A percentile compares a stretch with the other conserved stretches of the same genome.
Conservation (phyloP, 163 green algal species). For the Prototheca cutis region DNA sequence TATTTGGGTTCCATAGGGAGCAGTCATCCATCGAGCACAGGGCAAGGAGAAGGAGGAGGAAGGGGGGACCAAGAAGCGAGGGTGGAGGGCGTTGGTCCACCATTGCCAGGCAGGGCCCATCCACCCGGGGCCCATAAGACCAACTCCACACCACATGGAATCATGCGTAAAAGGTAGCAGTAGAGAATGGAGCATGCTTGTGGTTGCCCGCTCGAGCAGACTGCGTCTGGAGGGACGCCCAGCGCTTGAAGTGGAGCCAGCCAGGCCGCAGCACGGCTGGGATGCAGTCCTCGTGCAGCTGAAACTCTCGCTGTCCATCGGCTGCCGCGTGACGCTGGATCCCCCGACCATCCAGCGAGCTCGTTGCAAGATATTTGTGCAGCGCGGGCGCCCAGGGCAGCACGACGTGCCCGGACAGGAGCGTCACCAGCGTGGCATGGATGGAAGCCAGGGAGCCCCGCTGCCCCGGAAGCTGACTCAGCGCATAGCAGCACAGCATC, state of each 20-base stretch:
- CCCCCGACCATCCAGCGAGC: neutral
- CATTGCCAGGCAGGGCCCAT: too few species aligned
- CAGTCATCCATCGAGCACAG: too few species aligned
- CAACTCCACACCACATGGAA: too few species aligned
- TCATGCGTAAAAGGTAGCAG: neutral
- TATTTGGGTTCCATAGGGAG: too few species aligned
- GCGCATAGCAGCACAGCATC: constrained; percentile 7
- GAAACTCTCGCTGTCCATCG: neutral
- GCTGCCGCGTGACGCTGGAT: neutral
- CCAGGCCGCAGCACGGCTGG: constrained; percentile 1
- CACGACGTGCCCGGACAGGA: neutral
- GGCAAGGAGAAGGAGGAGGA: too few species aligned
- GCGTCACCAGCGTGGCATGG: neutral
- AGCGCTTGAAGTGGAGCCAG: constrained; percentile 4
- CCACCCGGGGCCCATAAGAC: too few species aligned
- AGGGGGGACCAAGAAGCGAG: too few species aligned
- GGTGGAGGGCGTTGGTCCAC: too few species aligned
- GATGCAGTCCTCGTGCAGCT: constrained; percentile 6
- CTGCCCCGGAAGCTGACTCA: neutral
- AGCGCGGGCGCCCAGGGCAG: constrained; percentile 1
- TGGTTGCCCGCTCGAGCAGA: neutral
- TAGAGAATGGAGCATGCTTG: neutral
- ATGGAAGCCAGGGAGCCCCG: neutral
- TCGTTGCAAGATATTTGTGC: constrained; percentile 2
- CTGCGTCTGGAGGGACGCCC: neutral